A percentile compares a stretch with the other conserved stretches of the same genome.
phyloP scores from a whole-genome alignment of 495 filamentous ascomycete species.

The Podospora comata region DNA sequence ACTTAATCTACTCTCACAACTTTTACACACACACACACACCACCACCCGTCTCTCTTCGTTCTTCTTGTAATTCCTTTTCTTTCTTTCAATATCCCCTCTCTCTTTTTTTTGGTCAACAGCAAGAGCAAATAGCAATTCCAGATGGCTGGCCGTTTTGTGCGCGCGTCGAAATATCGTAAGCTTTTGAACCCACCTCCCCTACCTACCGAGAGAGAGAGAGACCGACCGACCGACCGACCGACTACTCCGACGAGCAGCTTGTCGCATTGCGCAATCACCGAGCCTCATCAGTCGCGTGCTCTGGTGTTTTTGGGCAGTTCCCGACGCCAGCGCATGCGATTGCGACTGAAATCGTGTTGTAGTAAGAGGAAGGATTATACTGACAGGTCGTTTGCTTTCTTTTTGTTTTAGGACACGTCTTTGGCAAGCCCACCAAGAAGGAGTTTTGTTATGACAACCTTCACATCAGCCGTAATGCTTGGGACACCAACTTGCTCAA shows the following conservation, averaged over 20 bases:
- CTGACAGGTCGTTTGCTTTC: conserved; percentile 21
- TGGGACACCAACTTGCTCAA: conserved; percentile 99
- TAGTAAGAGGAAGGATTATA: neutral
- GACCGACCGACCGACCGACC: neutral
- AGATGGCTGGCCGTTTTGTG: conserved; percentile 96
- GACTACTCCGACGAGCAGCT: neutral
- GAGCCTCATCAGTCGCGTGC: neutral
- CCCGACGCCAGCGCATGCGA: conserved; percentile 21
- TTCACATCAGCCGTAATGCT: conserved; percentile 90
- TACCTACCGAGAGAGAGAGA: too few relatives aligned
- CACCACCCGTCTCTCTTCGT: neutral
- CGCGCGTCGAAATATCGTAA: conserved; percentile 97
- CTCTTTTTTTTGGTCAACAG: neutral
- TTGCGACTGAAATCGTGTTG: conserved; percentile 10
- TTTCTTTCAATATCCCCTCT: neutral
- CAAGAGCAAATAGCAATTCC: neutral
- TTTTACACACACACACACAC: neutral
- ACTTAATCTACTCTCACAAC: neutral
- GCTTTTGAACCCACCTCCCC: conserved; percentile 30
- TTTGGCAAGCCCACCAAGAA: conserved; percentile 92
- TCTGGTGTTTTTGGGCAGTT: conserved; percentile 24
- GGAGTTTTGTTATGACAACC: conserved; percentile 93
- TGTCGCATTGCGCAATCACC: neutral
- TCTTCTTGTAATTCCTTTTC: neutral
- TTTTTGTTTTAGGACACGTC: conserved; percentile 71